phyloP scores from a whole-genome alignment of 192 early-diverging fungal species.

The Umbelopsis isabellina region DNA sequence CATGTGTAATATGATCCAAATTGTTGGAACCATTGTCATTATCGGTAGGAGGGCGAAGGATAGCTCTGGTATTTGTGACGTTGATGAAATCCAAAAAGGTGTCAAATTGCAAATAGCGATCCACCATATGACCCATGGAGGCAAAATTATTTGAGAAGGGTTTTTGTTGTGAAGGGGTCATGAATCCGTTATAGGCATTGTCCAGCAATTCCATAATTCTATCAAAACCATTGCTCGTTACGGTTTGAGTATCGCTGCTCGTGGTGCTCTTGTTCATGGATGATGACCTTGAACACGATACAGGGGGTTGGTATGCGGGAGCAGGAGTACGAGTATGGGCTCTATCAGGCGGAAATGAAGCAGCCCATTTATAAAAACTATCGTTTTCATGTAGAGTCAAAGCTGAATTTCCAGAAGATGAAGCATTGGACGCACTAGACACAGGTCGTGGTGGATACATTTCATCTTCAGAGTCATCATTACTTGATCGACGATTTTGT shows the following conservation, averaged over 20 bases:
- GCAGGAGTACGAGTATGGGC: background rate
- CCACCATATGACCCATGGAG: conserved; percentile 24
- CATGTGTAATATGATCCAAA: conserved; percentile 23
- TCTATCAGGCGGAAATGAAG: conserved; percentile 14
- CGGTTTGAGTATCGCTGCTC: conserved; percentile 7
- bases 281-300: background rate
- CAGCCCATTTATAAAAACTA: conserved; percentile 23
- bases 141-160: background rate
- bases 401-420: conserved; percentile 2
- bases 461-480: conserved; percentile 11
- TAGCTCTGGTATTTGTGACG: conserved; percentile 27
- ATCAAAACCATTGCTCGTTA: conserved; percentile 21
- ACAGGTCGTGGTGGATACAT: conserved; percentile 17
- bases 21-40: background rate
- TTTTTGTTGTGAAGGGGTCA: background rate
- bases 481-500: background rate
- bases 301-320: conserved; percentile 15
- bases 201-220: conserved; percentile 26
- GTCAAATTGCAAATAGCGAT: conserved; percentile 27
- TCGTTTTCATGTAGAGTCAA: conserved; percentile 17
- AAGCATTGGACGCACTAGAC: conserved; percentile 16
- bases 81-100: conserved; percentile 39
- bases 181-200: conserved; percentile 23
- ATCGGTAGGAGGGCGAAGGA: conserved; percentile 22
- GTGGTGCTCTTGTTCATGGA: conserved; percentile 11